Evolutionary conservation across 1,139 yeast species (phyloP).

Genomic region (Yamadazyma kanchanaburiensis): DNA sequence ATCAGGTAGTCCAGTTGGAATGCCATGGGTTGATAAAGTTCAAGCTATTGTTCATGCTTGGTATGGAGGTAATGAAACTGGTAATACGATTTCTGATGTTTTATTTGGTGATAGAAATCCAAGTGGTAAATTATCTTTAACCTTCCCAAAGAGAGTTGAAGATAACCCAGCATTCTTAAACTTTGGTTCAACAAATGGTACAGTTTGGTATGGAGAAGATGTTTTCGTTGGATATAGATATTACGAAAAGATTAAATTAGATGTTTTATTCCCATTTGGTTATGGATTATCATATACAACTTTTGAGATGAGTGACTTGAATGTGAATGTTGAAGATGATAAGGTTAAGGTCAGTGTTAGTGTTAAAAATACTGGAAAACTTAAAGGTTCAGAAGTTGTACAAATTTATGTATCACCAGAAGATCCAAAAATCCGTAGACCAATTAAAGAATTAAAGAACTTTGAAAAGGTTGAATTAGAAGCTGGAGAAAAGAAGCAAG

Average conservation of each 20-base stretch:
- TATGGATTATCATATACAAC: slow-evolving; percentile 57
- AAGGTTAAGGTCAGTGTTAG: slow-evolving; percentile 25
- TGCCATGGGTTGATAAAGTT: slow-evolving; percentile 53
- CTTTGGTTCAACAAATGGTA: slow-evolving; percentile 38
- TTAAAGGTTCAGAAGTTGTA: slow-evolving; percentile 43
- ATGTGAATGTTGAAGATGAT: slow-evolving; percentile 12
- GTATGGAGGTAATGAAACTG: slow-evolving; percentile 34
- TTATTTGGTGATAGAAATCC: slow-evolving; percentile 24
- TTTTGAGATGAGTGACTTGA: slow-evolving; percentile 25
- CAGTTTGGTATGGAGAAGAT: slow-evolving; percentile 53
- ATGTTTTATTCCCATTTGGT: slow-evolving; percentile 57
- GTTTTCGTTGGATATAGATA: slow-evolving; percentile 59
- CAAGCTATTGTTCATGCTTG: slow-evolving; percentile 50
- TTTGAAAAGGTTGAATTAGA: slow-evolving; percentile 46
- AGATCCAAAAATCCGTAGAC: slow-evolving; percentile 43
- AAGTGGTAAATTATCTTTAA: slow-evolving; percentile 28
- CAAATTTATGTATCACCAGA: slow-evolving; percentile 44
- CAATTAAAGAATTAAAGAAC: slow-evolving; percentile 55
- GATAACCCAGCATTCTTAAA: slow-evolving; percentile 45
- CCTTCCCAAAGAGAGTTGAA: slow-evolving; percentile 46
- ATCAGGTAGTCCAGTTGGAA: slow-evolving; percentile 59
- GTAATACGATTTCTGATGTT: slow-evolving; percentile 21
- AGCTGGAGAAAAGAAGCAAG: slow-evolving; percentile 38
- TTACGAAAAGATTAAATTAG: slow-evolving; percentile 48
- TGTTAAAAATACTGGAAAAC: slow-evolving; percentile 40